These are phyloP conservation scores for Pyrrhoderma noxium DNA, from an alignment of 1,284 basidiomycete species.

Conservation along the genomic window DNA sequence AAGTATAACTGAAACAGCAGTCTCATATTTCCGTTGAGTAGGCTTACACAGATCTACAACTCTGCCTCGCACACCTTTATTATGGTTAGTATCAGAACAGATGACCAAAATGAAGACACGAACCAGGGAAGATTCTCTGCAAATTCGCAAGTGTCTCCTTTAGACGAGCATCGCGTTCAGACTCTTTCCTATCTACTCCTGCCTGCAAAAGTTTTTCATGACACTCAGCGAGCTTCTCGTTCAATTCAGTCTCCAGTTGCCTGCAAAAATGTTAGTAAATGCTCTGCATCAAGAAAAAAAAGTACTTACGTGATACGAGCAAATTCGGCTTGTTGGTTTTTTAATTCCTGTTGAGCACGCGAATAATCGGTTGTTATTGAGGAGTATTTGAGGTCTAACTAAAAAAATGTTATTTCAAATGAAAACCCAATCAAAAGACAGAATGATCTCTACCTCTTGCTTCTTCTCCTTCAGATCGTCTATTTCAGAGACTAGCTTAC, in stretches of 20 bases:
- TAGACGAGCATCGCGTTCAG: constrained; percentile 75
- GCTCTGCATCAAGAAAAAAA: background rate
- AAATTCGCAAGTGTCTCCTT: constrained; percentile 83
- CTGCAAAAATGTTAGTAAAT: constrained; percentile 33
- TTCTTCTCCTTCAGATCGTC: constrained; percentile 48
- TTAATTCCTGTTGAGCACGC: constrained; percentile 60
- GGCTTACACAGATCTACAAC: constrained; percentile 92
- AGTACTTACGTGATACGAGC: constrained; percentile 57
- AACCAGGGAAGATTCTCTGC: constrained; percentile 83
- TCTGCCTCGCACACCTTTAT: constrained; percentile 76
- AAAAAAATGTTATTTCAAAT: constrained; percentile 4
- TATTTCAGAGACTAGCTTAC: constrained; percentile 58
- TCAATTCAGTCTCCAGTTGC: constrained; percentile 81
- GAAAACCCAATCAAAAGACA: background rate
- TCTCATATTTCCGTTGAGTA: constrained; percentile 87
- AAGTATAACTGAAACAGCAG: constrained; percentile 90
- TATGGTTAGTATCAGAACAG: background rate
- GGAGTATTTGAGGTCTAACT: constrained; percentile 14
- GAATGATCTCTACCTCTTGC: constrained; percentile 39
- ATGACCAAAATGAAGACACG: background rate
- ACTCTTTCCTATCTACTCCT: constrained; percentile 79
- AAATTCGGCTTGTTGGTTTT: constrained; percentile 69
- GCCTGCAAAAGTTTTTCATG: constrained; percentile 85
- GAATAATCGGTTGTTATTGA: constrained; percentile 47
- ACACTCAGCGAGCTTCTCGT: constrained; percentile 82